Conservation (phyloP, 163 green algal species). For the Chlorella variabilis region DNA sequence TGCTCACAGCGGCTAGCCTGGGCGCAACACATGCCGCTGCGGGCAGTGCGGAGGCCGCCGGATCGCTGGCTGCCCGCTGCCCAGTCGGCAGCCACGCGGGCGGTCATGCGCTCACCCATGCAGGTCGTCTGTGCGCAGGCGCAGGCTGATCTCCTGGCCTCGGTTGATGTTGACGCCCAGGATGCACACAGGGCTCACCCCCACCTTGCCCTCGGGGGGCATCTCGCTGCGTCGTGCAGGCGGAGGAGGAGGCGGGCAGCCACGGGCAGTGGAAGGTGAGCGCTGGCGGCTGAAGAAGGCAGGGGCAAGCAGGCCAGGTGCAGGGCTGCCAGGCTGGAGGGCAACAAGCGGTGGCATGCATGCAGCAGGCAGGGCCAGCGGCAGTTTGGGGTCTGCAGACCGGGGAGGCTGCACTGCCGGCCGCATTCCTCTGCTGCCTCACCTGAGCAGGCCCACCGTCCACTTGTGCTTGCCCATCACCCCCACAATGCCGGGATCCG, state of each 20-base stretch:
- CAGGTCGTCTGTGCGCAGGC: slow-evolving; percentile 86
- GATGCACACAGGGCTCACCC: slow-evolving; percentile 67
- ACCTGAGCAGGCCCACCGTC: slow-evolving; percentile 66
- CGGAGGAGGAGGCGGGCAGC: neutral
- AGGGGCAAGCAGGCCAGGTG: too few species aligned
- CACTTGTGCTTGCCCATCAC: slow-evolving; percentile 70
- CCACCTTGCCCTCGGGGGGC: slow-evolving; percentile 77
- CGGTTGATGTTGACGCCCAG: slow-evolving; percentile 88
- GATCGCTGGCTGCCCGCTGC: too few species aligned
- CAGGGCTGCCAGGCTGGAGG: neutral
- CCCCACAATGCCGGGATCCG: slow-evolving; percentile 61
- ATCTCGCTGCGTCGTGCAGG: slow-evolving; percentile 60
- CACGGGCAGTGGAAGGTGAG: neutral
- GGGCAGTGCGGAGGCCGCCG: too few species aligned
- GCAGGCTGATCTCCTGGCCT: slow-evolving; percentile 81
- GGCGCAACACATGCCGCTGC: too few species aligned
- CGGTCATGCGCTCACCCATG: too few species aligned
- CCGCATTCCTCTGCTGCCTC: too few species aligned
- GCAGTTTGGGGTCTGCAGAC: too few species aligned
- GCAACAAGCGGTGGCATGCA: neutral
- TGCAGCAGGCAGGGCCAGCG: too few species aligned
- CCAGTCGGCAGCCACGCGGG: too few species aligned
- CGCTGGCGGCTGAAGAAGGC: too few species aligned
- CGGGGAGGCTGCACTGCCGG: neutral
- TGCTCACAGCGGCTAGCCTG: neutral